A percentile compares a stretch with the other conserved stretches of the same genome.
These are phyloP conservation scores for Fusarium nygamai DNA, from an alignment of 2,329 filamentous ascomycete species.

Conservation along the genomic window DNA sequence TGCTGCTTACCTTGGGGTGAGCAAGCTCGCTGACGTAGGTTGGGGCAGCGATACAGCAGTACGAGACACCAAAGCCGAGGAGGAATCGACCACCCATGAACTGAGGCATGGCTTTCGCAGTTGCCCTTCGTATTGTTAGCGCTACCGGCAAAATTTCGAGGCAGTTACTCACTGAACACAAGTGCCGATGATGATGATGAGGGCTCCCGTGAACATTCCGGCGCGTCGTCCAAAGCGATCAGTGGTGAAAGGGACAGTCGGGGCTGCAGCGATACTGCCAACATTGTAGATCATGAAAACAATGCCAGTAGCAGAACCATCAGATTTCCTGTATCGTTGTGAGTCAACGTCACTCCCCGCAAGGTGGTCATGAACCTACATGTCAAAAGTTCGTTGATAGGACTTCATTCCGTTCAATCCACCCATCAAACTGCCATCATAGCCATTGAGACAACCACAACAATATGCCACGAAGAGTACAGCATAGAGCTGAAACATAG, in stretches of 20 bases:
- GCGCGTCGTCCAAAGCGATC: constrained; percentile 53
- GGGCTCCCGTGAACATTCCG: constrained; percentile 53
- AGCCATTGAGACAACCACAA: constrained; percentile 58
- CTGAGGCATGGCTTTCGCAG: constrained; percentile 46
- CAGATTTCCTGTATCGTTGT: no score
- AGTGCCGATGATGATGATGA: constrained; percentile 55
- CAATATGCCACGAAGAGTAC: constrained; percentile 60
- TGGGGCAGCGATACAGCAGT: constrained; percentile 52
- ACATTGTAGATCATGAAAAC: constrained; percentile 59
- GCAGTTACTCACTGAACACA: constrained; percentile 46
- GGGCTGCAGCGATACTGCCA: constrained; percentile 53
- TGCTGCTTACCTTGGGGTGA: constrained; percentile 51
- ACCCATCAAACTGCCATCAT: constrained; percentile 39
- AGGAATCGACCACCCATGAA: constrained; percentile 64
- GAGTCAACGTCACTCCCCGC: no score
- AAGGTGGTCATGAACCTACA: background rate
- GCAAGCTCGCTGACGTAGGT: constrained; percentile 60
- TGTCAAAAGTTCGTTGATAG: constrained; percentile 35
- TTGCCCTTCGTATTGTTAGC: constrained; percentile 33
- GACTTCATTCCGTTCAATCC: constrained; percentile 42
- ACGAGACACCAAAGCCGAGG: constrained; percentile 62
- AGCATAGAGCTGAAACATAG: constrained; percentile 62
- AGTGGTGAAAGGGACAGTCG: constrained; percentile 53
- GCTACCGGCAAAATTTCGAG: rapidly evolving
- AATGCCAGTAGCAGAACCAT: constrained; percentile 33